phyloP scores from a whole-genome alignment of 371 early-diverging fungal species.

The Mortierella sp. region DNA sequence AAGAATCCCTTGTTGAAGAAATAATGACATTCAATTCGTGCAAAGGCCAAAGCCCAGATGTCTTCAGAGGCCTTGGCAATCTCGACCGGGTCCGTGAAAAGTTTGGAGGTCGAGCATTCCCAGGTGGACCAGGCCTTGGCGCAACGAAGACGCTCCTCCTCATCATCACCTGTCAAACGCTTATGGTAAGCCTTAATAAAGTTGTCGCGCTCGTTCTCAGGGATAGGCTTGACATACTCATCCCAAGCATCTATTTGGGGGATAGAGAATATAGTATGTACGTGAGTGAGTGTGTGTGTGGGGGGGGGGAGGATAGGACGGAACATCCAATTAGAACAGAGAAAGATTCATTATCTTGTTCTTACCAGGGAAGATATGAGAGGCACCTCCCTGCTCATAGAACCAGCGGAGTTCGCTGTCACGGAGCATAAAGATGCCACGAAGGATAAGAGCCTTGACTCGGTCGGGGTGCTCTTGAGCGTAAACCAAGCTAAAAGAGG shows the following conservation, averaged over 20 bases:
- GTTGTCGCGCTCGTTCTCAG: constrained; percentile 67
- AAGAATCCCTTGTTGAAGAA: constrained; percentile 77
- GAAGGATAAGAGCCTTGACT: constrained; percentile 70
- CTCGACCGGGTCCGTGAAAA: constrained; percentile 59
- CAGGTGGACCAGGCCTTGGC: constrained; percentile 71
- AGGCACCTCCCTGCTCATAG: constrained; percentile 68
- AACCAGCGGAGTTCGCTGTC: constrained; percentile 67
- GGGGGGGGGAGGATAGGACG: too few species aligned
- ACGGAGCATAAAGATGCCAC: constrained; percentile 71
- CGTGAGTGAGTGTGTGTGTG: too few species aligned
- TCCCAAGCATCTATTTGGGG: constrained; percentile 59
- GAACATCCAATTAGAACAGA: too few species aligned
- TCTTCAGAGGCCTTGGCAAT: constrained; percentile 65
- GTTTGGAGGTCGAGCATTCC: constrained; percentile 67
- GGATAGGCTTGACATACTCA: constrained; percentile 65
- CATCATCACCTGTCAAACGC: constrained; percentile 64
- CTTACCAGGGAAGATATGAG: constrained; percentile 66
- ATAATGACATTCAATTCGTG: constrained; percentile 74
- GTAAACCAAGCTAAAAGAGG: constrained; percentile 63
- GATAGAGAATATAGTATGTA: not conserved
- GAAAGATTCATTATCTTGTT: too few species aligned
- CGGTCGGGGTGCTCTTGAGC: constrained; percentile 65
- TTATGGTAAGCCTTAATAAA: constrained; percentile 69
- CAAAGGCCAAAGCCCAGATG: constrained; percentile 71
- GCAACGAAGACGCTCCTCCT: constrained; percentile 55